Base-by-base conservation (phyloP, 2,329 filamentous ascomycete genomes). In the Drechslerella dactyloides region DNA sequence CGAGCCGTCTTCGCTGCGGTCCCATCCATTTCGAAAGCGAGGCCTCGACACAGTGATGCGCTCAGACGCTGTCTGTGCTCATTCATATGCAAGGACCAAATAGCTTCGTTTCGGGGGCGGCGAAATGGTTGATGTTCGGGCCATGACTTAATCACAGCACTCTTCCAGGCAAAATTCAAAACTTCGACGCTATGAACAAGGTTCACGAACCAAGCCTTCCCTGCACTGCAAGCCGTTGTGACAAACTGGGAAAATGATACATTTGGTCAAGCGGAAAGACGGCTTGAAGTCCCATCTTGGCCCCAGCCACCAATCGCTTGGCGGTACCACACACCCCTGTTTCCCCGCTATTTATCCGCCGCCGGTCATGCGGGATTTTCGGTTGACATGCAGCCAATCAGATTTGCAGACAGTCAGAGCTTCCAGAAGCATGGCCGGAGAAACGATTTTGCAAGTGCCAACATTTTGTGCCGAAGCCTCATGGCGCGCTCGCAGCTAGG, bases 331-430 rank as follows among this genome's bases (percentile, higher is more conserved):
- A 62, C 17, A 17, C 48, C 65, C 57, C 53, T 63, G 59, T 60
- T 63, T 59, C 65, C 65, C 65, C 65, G 65, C 65, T 63, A 70
- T 70, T 70, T 70, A 70, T 70, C 65, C 65, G 65, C 58, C 65
- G 65, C 59, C 65, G 58, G 65, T 70, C 65, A 70, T 70, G 65
- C 65, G 65, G 58, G 58, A 70, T 70, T 70, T 70, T 70, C 65
- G 65, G 65, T 57, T 70, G 65, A 70, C 60, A 58, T 63, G 48
- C 13, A 50, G 27, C 65, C 65, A 70, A 70, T 70, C 46, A 64
- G 37, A 44, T 7, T 10, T 17, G 37, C 48, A 30, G 48, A 24
- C 40, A 27, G 42, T 37, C 23, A 70, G 63, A 63, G 65, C 65
- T 70, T 70, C 65, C 65, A 70, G 65, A 70, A 70, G 57, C 35